phyloP scores from a whole-genome alignment of 2,329 filamentous ascomycete genomes.

The Lachnellula cervina region DNA sequence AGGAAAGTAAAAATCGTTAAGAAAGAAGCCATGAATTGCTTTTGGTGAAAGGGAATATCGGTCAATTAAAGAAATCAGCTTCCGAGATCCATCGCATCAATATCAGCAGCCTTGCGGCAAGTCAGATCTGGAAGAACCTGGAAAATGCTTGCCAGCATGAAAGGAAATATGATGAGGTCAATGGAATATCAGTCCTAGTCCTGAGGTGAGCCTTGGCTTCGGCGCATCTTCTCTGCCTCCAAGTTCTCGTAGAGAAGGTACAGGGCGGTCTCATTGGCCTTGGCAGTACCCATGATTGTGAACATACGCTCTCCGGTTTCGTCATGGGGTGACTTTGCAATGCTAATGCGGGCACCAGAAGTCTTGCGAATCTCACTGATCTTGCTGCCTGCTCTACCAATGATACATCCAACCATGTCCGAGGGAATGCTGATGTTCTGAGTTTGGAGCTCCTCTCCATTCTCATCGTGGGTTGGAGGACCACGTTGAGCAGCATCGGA shows the following conservation, averaged over 20 bases:
- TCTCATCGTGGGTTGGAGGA: constrained; percentile 85
- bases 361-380: constrained; percentile 98
- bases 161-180: constrained; percentile 39
- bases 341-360: constrained; percentile 93
- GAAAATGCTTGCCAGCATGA: constrained; percentile 45
- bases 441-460: constrained; percentile 95
- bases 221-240: constrained; percentile 97
- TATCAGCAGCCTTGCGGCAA: constrained; percentile 55
- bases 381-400: constrained; percentile 90
- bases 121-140: constrained; percentile 52
- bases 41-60: constrained; percentile 30
- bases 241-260: constrained; percentile 98
- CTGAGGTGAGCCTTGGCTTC: constrained; percentile 63
- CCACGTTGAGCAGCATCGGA: constrained; percentile 76
- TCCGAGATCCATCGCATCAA: constrained; percentile 40
- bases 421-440: constrained; percentile 99
- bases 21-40: constrained; percentile 31
- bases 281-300: constrained; percentile 93
- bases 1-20: constrained; percentile 28
- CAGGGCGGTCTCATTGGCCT: constrained; percentile 90
- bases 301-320: constrained; percentile 99
- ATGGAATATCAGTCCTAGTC: constrained; percentile 22
- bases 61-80: constrained; percentile 31
- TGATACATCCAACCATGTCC: constrained; percentile 99
- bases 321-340: constrained; percentile 92